These are phyloP conservation scores for Hondaea fermentalgiana DNA, from an alignment of 108 stramenopile genomes.

Conservation along the genomic window DNA sequence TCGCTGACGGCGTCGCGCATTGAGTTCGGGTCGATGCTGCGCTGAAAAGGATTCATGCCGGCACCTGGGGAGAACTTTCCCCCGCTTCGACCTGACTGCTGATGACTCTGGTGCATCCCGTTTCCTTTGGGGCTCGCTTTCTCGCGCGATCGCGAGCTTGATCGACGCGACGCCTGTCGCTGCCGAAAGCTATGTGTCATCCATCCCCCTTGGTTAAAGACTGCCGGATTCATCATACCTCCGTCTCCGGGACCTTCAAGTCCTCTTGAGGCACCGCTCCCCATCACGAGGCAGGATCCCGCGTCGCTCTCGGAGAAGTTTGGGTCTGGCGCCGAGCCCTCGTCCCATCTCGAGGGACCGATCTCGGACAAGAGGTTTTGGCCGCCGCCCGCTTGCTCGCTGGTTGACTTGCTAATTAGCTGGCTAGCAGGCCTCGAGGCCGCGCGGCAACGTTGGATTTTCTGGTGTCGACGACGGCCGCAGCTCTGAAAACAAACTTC, in stretches of 20 bases:
- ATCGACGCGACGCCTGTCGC: not conserved
- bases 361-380: too few relatives aligned
- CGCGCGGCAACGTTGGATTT: too few relatives aligned
- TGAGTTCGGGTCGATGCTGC: not conserved
- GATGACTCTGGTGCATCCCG: too few relatives aligned
- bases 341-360: too few relatives aligned
- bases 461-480: too few relatives aligned
- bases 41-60: not conserved
- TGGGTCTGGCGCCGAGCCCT: too few relatives aligned
- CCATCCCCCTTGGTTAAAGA: not conserved
- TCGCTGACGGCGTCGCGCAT: not conserved
- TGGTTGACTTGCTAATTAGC: too few relatives aligned
- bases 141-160: not conserved
- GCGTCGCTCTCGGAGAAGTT: too few relatives aligned
- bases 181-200: not conserved
- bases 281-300: not conserved
- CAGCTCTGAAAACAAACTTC: too few relatives aligned
- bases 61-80: not conserved
- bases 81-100: too few relatives aligned
- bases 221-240: not conserved
- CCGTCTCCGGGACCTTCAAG: not conserved
- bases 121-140: not conserved
- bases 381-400: too few relatives aligned
- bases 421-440: too few relatives aligned
- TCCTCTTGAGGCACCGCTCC: not conserved